Percentiles rank a stretch among this genome's conserved stretches.
phyloP scores from a whole-genome alignment of 805 yeast genomes.

The Ogataea wickerhamii region DNA sequence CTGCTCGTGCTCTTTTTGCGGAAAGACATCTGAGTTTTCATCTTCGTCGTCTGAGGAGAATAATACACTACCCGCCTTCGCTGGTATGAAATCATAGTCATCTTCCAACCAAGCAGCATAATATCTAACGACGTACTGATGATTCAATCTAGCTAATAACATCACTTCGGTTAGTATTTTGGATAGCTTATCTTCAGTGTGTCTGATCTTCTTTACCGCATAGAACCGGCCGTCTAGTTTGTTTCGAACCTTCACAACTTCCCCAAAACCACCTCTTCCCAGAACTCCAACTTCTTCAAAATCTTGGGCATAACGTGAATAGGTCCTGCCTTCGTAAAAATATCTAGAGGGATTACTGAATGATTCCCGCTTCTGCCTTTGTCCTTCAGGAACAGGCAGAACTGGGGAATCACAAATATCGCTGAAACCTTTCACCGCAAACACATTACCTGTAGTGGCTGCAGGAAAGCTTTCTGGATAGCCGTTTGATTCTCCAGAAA shows the following conservation, averaged over 20 bases:
- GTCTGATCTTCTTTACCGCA: constrained; percentile 89
- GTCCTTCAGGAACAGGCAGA: constrained; percentile 8
- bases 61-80: constrained; percentile 23
- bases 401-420: constrained; percentile 21
- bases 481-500: constrained; percentile 1
- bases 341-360: constrained; percentile 21
- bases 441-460: constrained; percentile 1
- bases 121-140: constrained; percentile 93
- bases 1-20: constrained; percentile 28
- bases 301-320: constrained; percentile 83
- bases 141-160: constrained; percentile 85
- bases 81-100: constrained; percentile 31
- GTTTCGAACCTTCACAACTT: constrained; percentile 95
- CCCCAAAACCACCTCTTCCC: constrained; percentile 97
- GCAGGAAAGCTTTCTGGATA: constrained; percentile 1
- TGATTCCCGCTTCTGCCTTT: constrained; percentile 27
- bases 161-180: constrained; percentile 86
- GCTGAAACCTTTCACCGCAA: constrained; percentile 16
- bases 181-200: constrained; percentile 73
- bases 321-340: constrained; percentile 19
- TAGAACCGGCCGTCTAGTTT: constrained; percentile 91
- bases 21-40: constrained; percentile 30
- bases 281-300: constrained; percentile 90
- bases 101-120: constrained; percentile 98
- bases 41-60: constrained; percentile 26